Conservation (phyloP, 2,329 filamentous ascomycete genomes). For the Boeremia lycopersici region DNA sequence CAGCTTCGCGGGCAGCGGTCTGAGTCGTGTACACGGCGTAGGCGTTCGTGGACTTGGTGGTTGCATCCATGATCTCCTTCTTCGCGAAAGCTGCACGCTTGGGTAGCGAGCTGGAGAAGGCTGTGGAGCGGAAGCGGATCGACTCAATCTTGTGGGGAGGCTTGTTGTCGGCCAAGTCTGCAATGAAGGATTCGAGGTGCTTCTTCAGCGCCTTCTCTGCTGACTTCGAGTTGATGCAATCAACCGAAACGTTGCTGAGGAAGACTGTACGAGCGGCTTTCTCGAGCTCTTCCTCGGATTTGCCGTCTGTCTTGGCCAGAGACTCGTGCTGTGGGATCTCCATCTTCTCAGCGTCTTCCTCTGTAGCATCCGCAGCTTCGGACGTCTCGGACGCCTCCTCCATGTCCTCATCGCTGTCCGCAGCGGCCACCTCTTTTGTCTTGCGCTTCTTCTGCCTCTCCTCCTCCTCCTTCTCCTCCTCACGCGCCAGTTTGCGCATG, state of each 20-base stretch:
- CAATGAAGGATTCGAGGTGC: slow-evolving; percentile 79
- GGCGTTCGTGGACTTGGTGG: slow-evolving; percentile 90
- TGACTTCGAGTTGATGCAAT: slow-evolving; percentile 80
- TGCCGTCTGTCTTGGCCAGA: slow-evolving; percentile 46
- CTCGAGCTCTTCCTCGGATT: slow-evolving; percentile 67
- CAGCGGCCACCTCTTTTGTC: slow-evolving; percentile 29
- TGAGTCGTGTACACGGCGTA: slow-evolving; percentile 86
- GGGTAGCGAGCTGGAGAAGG: slow-evolving; percentile 80
- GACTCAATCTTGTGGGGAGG: slow-evolving; percentile 79
- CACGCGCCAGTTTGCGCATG: slow-evolving; percentile 65
- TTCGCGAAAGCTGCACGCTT: slow-evolving; percentile 95
- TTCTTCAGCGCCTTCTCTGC: slow-evolving; percentile 77
- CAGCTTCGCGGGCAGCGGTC: slow-evolving; percentile 76
- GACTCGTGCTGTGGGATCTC: slow-evolving; percentile 59
- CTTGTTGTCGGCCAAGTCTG: slow-evolving; percentile 53
- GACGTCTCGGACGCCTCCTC: slow-evolving; percentile 17
- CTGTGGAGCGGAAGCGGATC: slow-evolving; percentile 90
- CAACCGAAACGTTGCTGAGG: slow-evolving; percentile 84
- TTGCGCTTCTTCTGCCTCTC: slow-evolving; percentile 47
- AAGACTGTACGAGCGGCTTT: slow-evolving; percentile 92
- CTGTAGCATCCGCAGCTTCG: neutral
- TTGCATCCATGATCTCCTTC: slow-evolving; percentile 86
- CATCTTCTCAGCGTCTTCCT: slow-evolving; percentile 59
- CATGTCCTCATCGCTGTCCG: slow-evolving; percentile 32
- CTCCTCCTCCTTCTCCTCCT: slow-evolving; percentile 52